Percentiles rank a stretch among this genome's conserved stretches.
Evolutionary conservation across 768 basidiomycete species (phyloP).

Genomic region (Kwoniella pini): DNA sequence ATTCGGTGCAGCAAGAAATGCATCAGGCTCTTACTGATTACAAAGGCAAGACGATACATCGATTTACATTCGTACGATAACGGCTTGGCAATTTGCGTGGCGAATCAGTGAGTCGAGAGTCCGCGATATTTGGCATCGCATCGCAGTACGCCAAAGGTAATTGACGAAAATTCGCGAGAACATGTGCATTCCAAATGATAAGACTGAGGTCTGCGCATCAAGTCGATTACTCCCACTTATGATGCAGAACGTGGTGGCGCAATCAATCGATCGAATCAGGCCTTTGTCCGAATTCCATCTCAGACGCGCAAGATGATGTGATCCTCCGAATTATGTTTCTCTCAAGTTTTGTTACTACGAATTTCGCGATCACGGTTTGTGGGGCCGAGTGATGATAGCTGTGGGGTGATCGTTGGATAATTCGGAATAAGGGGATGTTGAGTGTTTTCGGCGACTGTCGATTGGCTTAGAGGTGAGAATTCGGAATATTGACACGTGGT

Average conservation of each 20-base stretch:
- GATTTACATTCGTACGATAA: no score
- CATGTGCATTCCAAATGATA: no score
- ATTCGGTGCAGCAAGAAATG: no score
- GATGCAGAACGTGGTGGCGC: background rate
- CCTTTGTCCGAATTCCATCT: background rate
- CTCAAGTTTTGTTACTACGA: background rate
- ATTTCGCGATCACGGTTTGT: background rate
- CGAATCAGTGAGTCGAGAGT: no score
- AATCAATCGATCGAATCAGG: background rate
- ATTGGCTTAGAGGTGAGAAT: conserved; percentile 3
- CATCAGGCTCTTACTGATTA: no score
- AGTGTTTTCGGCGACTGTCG: conserved; percentile 1
- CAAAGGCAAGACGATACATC: no score
- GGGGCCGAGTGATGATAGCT: background rate
- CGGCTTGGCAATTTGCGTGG: no score
- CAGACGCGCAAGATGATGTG: background rate
- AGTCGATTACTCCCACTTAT: no score
- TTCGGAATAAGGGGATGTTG: background rate
- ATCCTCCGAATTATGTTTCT: background rate
- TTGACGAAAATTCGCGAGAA: no score
- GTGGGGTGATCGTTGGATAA: background rate
- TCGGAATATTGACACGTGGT: conserved; percentile 15
- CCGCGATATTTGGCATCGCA: no score
- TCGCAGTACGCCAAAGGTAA: no score
- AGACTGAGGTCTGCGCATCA: no score